phyloP scores from a whole-genome alignment of 345 rosid genomes.

The Pugionium cornutum region DNA sequence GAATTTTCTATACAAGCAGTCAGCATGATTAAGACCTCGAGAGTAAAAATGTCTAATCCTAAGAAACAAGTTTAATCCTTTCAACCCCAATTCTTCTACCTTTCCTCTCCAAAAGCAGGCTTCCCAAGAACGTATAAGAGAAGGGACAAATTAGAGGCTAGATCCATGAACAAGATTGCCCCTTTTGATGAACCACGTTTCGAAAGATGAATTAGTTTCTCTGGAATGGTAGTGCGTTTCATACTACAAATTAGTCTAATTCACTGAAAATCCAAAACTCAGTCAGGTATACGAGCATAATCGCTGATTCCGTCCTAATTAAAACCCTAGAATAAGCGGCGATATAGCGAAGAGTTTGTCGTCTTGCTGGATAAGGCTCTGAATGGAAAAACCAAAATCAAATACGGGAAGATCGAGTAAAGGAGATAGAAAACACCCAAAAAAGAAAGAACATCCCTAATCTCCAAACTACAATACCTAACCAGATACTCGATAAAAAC shows the following conservation, averaged over 20 bases:
- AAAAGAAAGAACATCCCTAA: constrained; percentile 15
- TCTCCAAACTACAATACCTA: background rate
- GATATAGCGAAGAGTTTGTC: background rate
- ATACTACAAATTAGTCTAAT: background rate
- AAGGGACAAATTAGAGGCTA: no score
- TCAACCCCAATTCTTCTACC: background rate
- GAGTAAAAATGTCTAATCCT: background rate
- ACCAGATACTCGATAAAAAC: background rate
- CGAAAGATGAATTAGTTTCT: background rate
- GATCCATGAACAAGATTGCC: background rate
- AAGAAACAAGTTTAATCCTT: constrained; percentile 2
- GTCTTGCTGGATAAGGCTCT: background rate
- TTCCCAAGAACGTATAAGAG: background rate
- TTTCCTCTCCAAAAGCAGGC: background rate
- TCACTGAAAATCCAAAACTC: constrained; percentile 11
- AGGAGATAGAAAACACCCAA: background rate
- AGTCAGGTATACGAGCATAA: background rate
- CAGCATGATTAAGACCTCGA: background rate
- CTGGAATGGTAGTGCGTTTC: background rate
- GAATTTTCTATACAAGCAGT: constrained; percentile 2
- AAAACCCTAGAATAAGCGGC: constrained; percentile 24
- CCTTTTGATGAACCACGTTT: background rate
- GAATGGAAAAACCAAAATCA: background rate
- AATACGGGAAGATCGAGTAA: background rate
- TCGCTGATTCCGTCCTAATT: background rate